Evolutionary conservation across 805 yeast species (phyloP).

Genomic region (Wickerhamomyces bisporus): DNA sequence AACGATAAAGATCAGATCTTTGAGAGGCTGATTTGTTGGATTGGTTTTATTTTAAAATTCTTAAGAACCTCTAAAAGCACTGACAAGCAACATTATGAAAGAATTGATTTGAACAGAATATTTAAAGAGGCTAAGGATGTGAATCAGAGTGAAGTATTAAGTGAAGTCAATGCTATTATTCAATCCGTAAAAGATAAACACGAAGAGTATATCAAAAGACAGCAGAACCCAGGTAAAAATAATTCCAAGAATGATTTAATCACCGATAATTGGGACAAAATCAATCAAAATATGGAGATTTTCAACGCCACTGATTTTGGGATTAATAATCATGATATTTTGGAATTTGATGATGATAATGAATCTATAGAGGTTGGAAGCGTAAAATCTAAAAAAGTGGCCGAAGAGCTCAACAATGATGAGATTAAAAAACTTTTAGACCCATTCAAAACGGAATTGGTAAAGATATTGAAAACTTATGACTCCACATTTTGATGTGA

Average conservation of each 20-base stretch:
- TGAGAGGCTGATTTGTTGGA: constrained; percentile 69
- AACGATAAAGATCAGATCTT: constrained; percentile 72
- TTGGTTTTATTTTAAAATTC: constrained; percentile 57
- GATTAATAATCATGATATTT: constrained; percentile 42
- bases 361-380: constrained; percentile 9
- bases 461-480: background rate
- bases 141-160: constrained; percentile 25
- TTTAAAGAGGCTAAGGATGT: constrained; percentile 20
- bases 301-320: constrained; percentile 43
- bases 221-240: constrained; percentile 21
- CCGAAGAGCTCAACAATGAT: constrained; percentile 2
- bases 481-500: no score
- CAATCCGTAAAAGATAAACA: constrained; percentile 31
- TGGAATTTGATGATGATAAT: constrained; percentile 30
- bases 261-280: constrained; percentile 38
- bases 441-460: constrained; percentile 4
- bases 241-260: constrained; percentile 24
- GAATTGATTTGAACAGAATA: constrained; percentile 41
- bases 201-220: constrained; percentile 23
- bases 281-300: constrained; percentile 34
- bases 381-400: background rate
- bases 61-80: constrained; percentile 54
- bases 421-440: constrained; percentile 4
- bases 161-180: constrained; percentile 36
- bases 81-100: constrained; percentile 25